Evolutionary conservation across 106 monocot genomes (phyloP).

Genomic region (Vanilla planifolia): DNA sequence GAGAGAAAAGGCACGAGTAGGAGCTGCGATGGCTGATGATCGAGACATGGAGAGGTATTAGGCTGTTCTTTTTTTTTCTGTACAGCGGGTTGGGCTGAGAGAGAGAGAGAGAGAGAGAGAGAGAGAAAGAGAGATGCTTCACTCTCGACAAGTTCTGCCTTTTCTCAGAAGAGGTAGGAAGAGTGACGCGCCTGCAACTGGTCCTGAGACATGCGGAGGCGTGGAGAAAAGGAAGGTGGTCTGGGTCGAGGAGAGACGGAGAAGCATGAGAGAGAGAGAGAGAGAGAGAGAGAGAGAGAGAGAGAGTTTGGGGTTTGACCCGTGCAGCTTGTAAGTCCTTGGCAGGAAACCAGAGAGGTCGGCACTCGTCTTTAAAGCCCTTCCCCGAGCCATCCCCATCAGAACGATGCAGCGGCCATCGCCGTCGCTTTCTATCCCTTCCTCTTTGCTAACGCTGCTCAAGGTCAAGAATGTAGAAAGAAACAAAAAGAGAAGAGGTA

Average conservation of each 20-base stretch:
- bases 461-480: slow-evolving; percentile 4
- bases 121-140: too few relatives aligned
- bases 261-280: not conserved
- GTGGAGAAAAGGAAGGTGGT: not conserved
- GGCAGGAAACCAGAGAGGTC: not conserved
- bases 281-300: not conserved
- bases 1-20: not conserved
- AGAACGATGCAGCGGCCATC: not conserved
- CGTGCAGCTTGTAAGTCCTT: not conserved
- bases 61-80: too few relatives aligned
- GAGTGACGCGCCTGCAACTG: slow-evolving; percentile 3
- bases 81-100: too few relatives aligned
- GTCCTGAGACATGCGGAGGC: not conserved
- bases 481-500: slow-evolving; percentile 6
- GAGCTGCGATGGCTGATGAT: too few relatives aligned
- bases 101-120: too few relatives aligned
- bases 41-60: not conserved
- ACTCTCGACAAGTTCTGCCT: not conserved
- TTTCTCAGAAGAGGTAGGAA: not conserved
- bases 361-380: not conserved
- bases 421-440: not conserved
- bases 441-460: not conserved
- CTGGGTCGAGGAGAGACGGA: not conserved
- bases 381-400: slow-evolving; percentile 2
- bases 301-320: not conserved